Evolutionary conservation across 1,284 basidiomycete genomes (phyloP), one percentile per base, ranked within the genome.

Genomic region (Marasmius fiardii): DNA sequence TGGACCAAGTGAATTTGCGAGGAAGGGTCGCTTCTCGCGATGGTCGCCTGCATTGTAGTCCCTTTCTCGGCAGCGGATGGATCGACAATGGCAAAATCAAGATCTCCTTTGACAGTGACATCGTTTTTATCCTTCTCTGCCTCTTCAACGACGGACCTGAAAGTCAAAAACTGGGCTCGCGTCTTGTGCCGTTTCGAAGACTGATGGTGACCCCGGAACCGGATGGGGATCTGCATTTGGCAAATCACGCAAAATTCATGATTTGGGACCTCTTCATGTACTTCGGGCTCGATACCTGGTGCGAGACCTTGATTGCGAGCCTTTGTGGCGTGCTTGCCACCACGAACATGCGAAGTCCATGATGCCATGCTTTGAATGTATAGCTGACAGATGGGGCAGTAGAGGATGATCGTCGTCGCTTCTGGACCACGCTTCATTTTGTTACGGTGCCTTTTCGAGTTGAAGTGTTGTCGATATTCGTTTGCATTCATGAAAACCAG

Each of bases 81-180:
- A 7, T 74, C 69, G 10, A 78, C 60, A 37, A 77, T 67, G 10
- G 68, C 75, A 52, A 80, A 76, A 55, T 81, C 73, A 14, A 73
- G 58, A 7, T 61, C 60, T 1, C 72, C 73, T 43, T 66, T 63
- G 4, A 81, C 60, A 0, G 61, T 58, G 14, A 80, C 63, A 0
- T 72, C 74, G 47, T 79, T 68, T 44, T 79, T 77, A 55, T 79
- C 76, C 39, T 41, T 41, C 39, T 41, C 39, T 20, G 39, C 14
- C 39, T 41, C 39, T 20, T 41, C 39, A 1, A 41, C 16, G 2
- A 41, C 39, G 11, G 39, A 41, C 3, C n/a, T 51, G 41, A 55
- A 58, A 24, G 51, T 43, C 14, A 55, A 37, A 24, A 53, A 55
- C n/a, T 55, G 51, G n/a, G 55, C 54, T n/a, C 54, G 54, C 24